A percentile compares a stretch with the other conserved stretches of the same genome.
phyloP scores from a whole-genome alignment of 2,329 filamentous ascomycete species.

The Exophiala lecanii-corni region DNA sequence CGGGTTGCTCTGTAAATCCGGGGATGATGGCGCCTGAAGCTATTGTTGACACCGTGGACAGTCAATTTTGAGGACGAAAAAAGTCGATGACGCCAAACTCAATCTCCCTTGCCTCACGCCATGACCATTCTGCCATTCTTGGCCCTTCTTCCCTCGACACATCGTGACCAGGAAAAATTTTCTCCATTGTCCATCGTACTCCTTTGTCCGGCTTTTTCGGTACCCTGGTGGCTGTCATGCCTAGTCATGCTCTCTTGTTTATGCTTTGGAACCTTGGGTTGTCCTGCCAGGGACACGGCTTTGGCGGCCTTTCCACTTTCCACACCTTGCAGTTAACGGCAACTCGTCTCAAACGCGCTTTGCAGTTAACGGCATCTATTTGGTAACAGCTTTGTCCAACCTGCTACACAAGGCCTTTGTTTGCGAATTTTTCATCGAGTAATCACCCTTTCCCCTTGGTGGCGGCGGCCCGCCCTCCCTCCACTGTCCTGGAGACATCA shows the following conservation, averaged over 20 bases:
- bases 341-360: slow-evolving; percentile 22
- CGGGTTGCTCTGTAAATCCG: slow-evolving; percentile 1
- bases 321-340: slow-evolving; percentile 30
- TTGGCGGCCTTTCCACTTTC: too few species aligned
- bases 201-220: slow-evolving; percentile 1
- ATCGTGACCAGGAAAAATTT: slow-evolving; percentile 4
- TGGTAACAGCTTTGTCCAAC: slow-evolving; percentile 3
- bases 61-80: too few species aligned
- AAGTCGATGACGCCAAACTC: slow-evolving; percentile 2
- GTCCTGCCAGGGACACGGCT: neutral
- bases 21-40: too few species aligned
- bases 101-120: neutral
- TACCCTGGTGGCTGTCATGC: neutral
- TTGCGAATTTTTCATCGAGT: slow-evolving; percentile 13
- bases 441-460: slow-evolving; percentile 7
- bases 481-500: neutral
- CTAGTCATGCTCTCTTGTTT: neutral
- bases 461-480: neutral
- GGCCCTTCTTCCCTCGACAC: neutral
- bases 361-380: slow-evolving; percentile 22
- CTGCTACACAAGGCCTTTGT: neutral
- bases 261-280: neutral
- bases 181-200: neutral
- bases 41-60: too few species aligned
- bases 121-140: neutral